Conservation (phyloP, 345 rosid genomes). For the thale cress (Arabidopsis thaliana) region DNA sequence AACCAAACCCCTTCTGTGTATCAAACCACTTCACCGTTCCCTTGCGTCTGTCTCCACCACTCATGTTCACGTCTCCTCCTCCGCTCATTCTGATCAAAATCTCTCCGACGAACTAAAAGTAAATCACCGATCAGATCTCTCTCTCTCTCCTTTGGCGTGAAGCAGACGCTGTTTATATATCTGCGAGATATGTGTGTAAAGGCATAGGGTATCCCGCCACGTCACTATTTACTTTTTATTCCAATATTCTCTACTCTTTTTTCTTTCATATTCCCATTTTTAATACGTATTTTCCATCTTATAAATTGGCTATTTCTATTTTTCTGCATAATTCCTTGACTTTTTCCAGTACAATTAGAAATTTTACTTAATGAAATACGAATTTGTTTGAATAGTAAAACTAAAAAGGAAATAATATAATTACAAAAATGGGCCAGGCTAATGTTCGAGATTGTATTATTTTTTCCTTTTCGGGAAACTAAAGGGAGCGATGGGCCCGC, state of each 20-base stretch:
- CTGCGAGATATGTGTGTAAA: constrained; percentile 29
- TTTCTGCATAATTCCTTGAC: constrained; percentile 10
- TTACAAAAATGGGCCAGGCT: constrained; percentile 22
- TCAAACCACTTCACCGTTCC: constrained; percentile 83
- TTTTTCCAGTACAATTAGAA: neutral
- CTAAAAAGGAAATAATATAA: neutral
- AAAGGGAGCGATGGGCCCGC: constrained; percentile 36
- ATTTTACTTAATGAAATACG: neutral
- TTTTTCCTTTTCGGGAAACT: constrained; percentile 34
- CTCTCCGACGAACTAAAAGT: neutral
- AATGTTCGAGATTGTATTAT: constrained; percentile 31
- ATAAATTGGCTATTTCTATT: neutral
- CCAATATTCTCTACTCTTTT: neutral
- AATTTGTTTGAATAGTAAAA: neutral
- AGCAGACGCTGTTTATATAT: constrained; percentile 49
- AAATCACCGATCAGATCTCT: constrained; percentile 26
- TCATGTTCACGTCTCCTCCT: constrained; percentile 17
- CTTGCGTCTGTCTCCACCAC: constrained; percentile 38
- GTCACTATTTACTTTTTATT: constrained; percentile 30
- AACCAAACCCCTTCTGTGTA: constrained; percentile 82
- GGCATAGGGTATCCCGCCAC: constrained; percentile 42
- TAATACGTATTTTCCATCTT: neutral
- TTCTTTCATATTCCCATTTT: constrained; percentile 9
- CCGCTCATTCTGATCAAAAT: constrained; percentile 39
- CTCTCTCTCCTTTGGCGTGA: constrained; percentile 22